A percentile compares a stretch with the other conserved stretches of the same genome.
These are phyloP conservation scores for Penicillium sp. DNA, from an alignment of 2,329 filamentous ascomycete genomes.

Conservation along the genomic window DNA sequence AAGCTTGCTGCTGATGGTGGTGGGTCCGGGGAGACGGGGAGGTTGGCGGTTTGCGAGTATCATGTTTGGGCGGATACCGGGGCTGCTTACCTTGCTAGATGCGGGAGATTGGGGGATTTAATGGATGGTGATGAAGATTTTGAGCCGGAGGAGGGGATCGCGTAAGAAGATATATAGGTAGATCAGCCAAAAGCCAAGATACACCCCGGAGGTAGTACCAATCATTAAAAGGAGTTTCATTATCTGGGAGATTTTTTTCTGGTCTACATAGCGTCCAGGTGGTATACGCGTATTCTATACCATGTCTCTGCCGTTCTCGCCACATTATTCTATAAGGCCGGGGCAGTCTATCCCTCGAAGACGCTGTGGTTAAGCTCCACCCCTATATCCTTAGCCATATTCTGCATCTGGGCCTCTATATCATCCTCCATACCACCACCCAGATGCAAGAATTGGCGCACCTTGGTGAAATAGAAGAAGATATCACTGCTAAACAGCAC, in stretches of 20 bases:
- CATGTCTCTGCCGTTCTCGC: background rate
- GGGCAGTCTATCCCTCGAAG: slow-evolving; percentile 61
- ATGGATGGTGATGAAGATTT: background rate
- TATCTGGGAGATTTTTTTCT: slow-evolving; percentile 5
- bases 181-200: background rate
- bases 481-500: slow-evolving; percentile 70
- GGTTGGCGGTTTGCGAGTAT: slow-evolving; percentile 34
- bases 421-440: slow-evolving; percentile 90
- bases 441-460: slow-evolving; percentile 65
- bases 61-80: slow-evolving; percentile 40
- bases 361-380: slow-evolving; percentile 80
- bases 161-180: background rate
- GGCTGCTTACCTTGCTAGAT: slow-evolving; percentile 36
- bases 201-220: background rate
- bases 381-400: slow-evolving; percentile 81
- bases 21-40: background rate
- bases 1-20: slow-evolving; percentile 26
- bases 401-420: slow-evolving; percentile 76
- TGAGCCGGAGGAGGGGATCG: background rate
- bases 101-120: slow-evolving; percentile 16
- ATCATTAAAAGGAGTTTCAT: background rate
- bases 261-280: background rate
- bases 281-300: slow-evolving; percentile 5
- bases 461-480: slow-evolving; percentile 70
- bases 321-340: background rate